phyloP scores from a whole-genome alignment of 148 eudicot genomes.

The Drosera capensis region DNA sequence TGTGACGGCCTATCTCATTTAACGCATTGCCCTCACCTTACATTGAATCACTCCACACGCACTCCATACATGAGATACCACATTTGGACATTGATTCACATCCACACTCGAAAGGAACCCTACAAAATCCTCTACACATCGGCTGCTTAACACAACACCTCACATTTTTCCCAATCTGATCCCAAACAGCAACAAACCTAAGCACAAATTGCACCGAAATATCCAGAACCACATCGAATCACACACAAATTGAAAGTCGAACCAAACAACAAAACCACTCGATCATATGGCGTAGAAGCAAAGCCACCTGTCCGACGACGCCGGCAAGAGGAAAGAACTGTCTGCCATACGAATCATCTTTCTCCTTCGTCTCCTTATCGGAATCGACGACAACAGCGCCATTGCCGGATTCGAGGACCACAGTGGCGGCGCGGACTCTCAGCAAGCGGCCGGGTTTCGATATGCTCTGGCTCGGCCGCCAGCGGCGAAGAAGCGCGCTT shows the following conservation, averaged over 20 bases:
- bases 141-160: not conserved
- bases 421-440: conserved; percentile 41
- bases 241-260: not conserved
- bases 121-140: not conserved
- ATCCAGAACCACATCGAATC: not conserved
- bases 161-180: not conserved
- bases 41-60: too few species aligned
- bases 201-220: not conserved
- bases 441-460: too few species aligned
- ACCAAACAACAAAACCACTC: not conserved
- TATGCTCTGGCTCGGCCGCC: too few species aligned
- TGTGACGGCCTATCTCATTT: too few species aligned
- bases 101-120: not conserved
- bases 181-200: not conserved
- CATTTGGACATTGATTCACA: not conserved
- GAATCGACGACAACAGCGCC: conserved; percentile 38
- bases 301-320: conserved; percentile 75
- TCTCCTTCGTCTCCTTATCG: conserved; percentile 1
- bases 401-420: conserved; percentile 51
- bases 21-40: too few species aligned
- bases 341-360: conserved; percentile 29
- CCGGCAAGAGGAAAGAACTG: conserved; percentile 88
- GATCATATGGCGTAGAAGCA: not conserved
- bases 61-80: too few species aligned
- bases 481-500: too few species aligned